These are phyloP conservation scores for Sedum album DNA, from an alignment of 164 flowering plant genomes.

Conservation along the genomic window DNA sequence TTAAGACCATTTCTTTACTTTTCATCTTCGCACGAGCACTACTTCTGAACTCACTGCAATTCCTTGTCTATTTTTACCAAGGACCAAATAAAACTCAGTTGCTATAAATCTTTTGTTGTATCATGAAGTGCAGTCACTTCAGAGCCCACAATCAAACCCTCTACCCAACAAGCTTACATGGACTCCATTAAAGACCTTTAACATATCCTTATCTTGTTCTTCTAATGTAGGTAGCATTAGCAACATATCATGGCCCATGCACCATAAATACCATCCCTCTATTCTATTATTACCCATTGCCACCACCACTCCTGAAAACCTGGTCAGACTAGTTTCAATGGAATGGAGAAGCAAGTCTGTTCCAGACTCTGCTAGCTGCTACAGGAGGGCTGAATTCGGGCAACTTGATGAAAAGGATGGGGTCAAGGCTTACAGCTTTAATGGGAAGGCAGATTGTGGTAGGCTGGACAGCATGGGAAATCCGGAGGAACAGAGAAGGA, in stretches of 20 bases:
- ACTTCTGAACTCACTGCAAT: too few relatives aligned
- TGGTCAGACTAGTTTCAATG: not conserved
- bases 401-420: conserved; percentile 25
- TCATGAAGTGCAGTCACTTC: not conserved
- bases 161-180: not conserved
- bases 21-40: too few relatives aligned
- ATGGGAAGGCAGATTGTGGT: conserved; percentile 20
- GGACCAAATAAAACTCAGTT: too few relatives aligned
- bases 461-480: conserved; percentile 12
- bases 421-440: conserved; percentile 41
- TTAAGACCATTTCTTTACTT: too few relatives aligned
- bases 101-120: not conserved
- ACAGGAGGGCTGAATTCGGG: conserved; percentile 23
- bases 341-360: not conserved
- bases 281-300: not conserved
- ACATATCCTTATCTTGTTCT: not conserved
- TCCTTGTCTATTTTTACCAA: too few relatives aligned
- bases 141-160: not conserved
- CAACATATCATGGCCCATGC: not conserved
- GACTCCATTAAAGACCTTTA: not conserved
- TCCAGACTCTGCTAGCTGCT: conserved; percentile 7
- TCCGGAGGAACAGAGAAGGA: conserved; percentile 47
- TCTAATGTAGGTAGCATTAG: not conserved
- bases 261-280: not conserved
- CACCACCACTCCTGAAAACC: too few relatives aligned